A percentile compares a stretch with the other conserved stretches of the same genome.
These are phyloP conservation scores for Pleurozium schreberi DNA, from an alignment of 225 moss, liverwort and hornwort species.

Conservation along the genomic window DNA sequence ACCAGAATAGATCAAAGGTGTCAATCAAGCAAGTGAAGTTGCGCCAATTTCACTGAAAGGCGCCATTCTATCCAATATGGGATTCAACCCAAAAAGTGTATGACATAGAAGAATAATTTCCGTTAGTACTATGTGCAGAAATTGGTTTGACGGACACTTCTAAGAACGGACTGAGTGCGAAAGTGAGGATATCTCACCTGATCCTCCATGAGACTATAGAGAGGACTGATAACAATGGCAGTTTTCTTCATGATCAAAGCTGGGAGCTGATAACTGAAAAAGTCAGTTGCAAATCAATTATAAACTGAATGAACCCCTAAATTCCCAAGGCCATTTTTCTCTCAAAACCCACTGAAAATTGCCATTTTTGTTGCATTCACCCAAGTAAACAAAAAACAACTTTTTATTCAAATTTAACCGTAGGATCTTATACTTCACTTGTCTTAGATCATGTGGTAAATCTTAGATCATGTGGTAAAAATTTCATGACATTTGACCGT, in stretches of 20 bases:
- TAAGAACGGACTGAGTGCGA: not conserved
- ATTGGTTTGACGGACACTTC: not conserved
- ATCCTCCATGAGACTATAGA: constrained; percentile 73
- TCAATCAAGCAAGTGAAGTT: not conserved
- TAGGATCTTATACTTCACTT: too few species aligned
- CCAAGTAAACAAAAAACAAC: too few species aligned
- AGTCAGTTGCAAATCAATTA: not conserved
- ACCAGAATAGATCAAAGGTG: not conserved
- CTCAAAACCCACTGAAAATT: too few species aligned
- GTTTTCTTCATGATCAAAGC: constrained; percentile 60
- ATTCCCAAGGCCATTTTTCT: too few species aligned
- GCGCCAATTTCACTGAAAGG: not conserved
- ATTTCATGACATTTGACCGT: too few species aligned
- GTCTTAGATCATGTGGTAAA: too few species aligned
- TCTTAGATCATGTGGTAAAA: too few species aligned
- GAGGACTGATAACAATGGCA: constrained; percentile 67
- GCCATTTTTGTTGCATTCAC: too few species aligned
- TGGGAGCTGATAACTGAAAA: constrained; percentile 57
- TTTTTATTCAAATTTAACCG: too few species aligned
- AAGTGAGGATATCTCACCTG: constrained; percentile 5
- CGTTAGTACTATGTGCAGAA: not conserved
- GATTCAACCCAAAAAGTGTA: not conserved
- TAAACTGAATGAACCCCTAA: too few species aligned
- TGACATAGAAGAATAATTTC: not conserved
- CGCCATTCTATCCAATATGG: not conserved